These are phyloP conservation scores for Hypseocharis bilobata DNA, from an alignment of 441 rosid genomes.

Conservation along the genomic window DNA sequence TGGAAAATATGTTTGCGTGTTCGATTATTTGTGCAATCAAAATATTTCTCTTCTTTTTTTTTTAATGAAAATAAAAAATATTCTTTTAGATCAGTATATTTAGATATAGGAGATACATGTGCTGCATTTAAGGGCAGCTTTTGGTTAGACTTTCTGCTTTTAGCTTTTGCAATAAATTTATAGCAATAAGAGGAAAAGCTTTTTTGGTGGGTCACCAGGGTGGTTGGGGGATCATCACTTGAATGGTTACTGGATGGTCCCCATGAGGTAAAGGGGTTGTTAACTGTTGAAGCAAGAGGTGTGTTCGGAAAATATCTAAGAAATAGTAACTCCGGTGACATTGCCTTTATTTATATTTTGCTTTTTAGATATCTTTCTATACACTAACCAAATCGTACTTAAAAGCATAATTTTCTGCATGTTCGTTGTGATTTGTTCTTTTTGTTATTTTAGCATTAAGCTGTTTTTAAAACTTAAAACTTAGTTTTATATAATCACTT, in stretches of 20 bases:
- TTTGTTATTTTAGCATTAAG: no score
- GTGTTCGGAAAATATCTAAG: neutral
- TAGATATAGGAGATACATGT: neutral
- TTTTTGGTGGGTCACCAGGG: neutral
- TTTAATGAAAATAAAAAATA: no score
- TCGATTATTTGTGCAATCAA: neutral
- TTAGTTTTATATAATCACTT: no score
- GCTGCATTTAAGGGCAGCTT: neutral
- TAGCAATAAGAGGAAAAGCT: neutral
- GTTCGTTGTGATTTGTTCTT: no score
- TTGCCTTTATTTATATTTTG: no score
- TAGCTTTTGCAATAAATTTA: neutral
- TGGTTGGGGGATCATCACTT: neutral
- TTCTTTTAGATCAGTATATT: no score
- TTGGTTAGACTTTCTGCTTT: neutral
- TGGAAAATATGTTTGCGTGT: neutral
- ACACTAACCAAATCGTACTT: no score
- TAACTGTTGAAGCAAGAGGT: neutral
- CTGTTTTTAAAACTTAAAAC: no score
- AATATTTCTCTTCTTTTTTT: no score
- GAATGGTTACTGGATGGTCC: neutral
- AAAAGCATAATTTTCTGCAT: no score
- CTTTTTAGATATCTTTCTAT: no score
- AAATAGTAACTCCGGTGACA: neutral
- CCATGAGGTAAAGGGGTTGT: neutral